Percentiles rank a stretch among this genome's conserved stretches.
Evolutionary conservation across 306 rosid genomes (phyloP).

Genomic region (Inga leiocalycina): DNA sequence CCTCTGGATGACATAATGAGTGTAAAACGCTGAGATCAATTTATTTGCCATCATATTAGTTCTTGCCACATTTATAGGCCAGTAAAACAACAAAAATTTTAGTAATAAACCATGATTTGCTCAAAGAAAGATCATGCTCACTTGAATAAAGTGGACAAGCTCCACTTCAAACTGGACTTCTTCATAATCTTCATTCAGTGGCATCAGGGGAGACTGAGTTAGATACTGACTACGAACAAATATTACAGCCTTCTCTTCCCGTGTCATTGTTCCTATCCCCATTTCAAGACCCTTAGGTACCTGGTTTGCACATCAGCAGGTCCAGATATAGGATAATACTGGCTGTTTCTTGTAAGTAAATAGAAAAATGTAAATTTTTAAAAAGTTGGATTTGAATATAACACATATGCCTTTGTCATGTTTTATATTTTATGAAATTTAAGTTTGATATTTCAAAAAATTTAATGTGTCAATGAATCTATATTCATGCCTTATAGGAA

Average conservation of each 20-base stretch:
- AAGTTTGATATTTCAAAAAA: not conserved
- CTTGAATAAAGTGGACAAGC: conserved; percentile 93
- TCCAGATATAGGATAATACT: not conserved
- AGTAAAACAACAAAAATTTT: conserved; percentile 21
- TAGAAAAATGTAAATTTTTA: not conserved
- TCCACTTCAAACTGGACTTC: conserved; percentile 93
- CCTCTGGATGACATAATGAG: not conserved
- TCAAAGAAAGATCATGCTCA: conserved; percentile 42
- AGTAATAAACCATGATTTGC: conserved; percentile 27
- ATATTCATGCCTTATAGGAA: not conserved
- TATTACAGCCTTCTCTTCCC: conserved; percentile 85
- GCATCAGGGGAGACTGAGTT: conserved; percentile 72
- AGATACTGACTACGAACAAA: conserved; percentile 73
- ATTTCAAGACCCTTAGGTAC: conserved; percentile 97
- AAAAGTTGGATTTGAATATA: not conserved
- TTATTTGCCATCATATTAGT: conserved; percentile 6
- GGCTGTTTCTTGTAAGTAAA: not conserved
- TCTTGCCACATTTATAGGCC: conserved; percentile 10
- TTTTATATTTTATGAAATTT: not conserved
- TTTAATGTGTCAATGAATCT: not conserved
- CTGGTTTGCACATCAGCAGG: conserved; percentile 46
- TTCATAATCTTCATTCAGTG: conserved; percentile 64
- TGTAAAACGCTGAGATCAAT: conserved; percentile 12
- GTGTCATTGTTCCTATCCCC: conserved; percentile 91
- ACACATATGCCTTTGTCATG: not conserved